These are phyloP conservation scores for Zymoseptoria tritici DNA, from an alignment of 2,329 filamentous ascomycete genomes.

Conservation along the genomic window DNA sequence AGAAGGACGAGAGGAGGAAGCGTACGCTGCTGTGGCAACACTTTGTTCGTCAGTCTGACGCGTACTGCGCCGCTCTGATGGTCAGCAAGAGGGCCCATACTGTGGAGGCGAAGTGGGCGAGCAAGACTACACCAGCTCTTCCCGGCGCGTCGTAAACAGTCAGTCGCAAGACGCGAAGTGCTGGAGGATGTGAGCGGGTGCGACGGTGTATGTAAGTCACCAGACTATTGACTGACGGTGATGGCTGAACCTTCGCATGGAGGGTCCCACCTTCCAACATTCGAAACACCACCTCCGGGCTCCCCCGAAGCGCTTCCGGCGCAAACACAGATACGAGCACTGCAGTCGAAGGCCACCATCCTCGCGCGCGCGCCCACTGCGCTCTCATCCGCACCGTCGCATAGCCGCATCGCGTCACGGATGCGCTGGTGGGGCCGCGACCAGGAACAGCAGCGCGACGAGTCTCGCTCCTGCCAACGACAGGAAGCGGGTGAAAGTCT, in stretches of 20 bases:
- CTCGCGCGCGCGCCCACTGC: conserved; percentile 2
- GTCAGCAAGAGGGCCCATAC: too few species aligned
- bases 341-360: neutral
- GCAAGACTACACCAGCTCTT: too few species aligned
- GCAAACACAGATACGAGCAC: neutral
- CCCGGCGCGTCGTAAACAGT: too few species aligned
- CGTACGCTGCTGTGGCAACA: too few species aligned
- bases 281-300: neutral
- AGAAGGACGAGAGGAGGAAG: too few species aligned
- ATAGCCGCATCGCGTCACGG: conserved; percentile 10
- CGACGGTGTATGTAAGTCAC: too few species aligned
- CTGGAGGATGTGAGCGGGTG: too few species aligned
- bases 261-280: neutral
- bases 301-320: neutral
- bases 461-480: conserved; percentile 38
- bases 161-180: too few species aligned
- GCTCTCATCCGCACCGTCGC: conserved; percentile 12
- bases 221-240: too few species aligned
- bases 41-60: too few species aligned
- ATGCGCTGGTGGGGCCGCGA: conserved; percentile 14
- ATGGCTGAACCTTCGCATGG: neutral
- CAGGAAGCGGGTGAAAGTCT: conserved; percentile 82
- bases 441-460: conserved; percentile 15
- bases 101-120: too few species aligned
- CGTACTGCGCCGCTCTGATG: too few species aligned